phyloP scores from a whole-genome alignment of 768 basidiomycete genomes.

The Leucocoprinus sp. region DNA sequence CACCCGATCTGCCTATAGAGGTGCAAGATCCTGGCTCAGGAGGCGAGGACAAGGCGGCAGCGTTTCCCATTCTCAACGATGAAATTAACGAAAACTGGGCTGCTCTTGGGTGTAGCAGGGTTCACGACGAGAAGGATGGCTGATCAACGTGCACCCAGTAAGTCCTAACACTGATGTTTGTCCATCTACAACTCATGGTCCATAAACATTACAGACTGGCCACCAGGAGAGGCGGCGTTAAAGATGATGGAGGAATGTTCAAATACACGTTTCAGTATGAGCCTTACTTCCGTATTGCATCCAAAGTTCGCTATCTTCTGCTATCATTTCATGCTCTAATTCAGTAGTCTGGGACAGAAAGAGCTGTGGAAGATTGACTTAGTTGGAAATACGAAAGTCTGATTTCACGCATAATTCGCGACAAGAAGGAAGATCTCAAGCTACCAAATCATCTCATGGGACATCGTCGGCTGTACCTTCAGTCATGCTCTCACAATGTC shows the following conservation, averaged over 20 bases:
- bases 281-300: constrained; percentile 89
- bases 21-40: constrained; percentile 45
- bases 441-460: constrained; percentile 96
- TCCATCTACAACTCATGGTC: background rate
- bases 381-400: constrained; percentile 88
- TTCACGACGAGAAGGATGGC: constrained; percentile 74
- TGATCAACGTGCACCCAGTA: constrained; percentile 98
- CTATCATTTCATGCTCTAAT: background rate
- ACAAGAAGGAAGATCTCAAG: constrained; percentile 89
- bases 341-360: constrained; percentile 72
- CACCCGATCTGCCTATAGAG: constrained; percentile 35
- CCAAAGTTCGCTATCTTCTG: constrained; percentile 55
- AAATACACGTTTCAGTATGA: constrained; percentile 90
- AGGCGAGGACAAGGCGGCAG: constrained; percentile 40
- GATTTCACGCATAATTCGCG: constrained; percentile 68
- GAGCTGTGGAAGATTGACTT: constrained; percentile 90
- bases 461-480: constrained; percentile 82
- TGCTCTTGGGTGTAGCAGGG: constrained; percentile 81
- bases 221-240: constrained; percentile 80
- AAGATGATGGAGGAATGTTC: constrained; percentile 95
- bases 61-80: constrained; percentile 47
- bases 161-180: constrained; percentile 21
- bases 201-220: constrained; percentile 80
- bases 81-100: constrained; percentile 93
- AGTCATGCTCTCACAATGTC: constrained; percentile 89